These are phyloP conservation scores for Ophiosphaerella narmari DNA, from an alignment of 2,329 filamentous ascomycete species.

Conservation along the genomic window DNA sequence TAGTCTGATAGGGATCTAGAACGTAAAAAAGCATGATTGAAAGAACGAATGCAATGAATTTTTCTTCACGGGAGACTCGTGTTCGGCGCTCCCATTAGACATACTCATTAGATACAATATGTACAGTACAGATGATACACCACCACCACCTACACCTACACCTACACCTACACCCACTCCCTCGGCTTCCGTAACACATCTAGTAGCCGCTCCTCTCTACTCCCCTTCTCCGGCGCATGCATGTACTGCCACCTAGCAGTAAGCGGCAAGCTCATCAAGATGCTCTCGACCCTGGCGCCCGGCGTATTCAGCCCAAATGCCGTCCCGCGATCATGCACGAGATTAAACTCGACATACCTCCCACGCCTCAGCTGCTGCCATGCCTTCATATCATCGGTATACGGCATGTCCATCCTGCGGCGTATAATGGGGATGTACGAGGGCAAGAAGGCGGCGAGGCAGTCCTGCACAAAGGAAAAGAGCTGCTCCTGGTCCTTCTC, in stretches of 20 bases:
- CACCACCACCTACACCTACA: no score
- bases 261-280: constrained; percentile 92
- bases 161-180: constrained; percentile 57
- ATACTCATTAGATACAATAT: no score
- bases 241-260: constrained; percentile 97
- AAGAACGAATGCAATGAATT: no score
- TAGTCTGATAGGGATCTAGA: no score
- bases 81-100: no score
- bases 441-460: constrained; percentile 84
- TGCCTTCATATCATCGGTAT: constrained; percentile 80
- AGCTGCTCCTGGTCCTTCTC: constrained; percentile 87
- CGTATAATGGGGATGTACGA: constrained; percentile 89
- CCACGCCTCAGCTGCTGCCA: constrained; percentile 96
- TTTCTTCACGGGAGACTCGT: no score
- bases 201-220: constrained; percentile 78
- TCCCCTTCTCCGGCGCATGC: constrained; percentile 78
- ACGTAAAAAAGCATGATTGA: no score
- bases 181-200: constrained; percentile 68
- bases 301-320: constrained; percentile 89
- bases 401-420: constrained; percentile 89
- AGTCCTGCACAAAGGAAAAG: constrained; percentile 87
- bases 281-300: constrained; percentile 90
- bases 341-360: constrained; percentile 98
- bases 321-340: constrained; percentile 94
- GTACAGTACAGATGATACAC: no score